phyloP scores from a whole-genome alignment of 345 rosid species.

The Aegle marmelos region DNA sequence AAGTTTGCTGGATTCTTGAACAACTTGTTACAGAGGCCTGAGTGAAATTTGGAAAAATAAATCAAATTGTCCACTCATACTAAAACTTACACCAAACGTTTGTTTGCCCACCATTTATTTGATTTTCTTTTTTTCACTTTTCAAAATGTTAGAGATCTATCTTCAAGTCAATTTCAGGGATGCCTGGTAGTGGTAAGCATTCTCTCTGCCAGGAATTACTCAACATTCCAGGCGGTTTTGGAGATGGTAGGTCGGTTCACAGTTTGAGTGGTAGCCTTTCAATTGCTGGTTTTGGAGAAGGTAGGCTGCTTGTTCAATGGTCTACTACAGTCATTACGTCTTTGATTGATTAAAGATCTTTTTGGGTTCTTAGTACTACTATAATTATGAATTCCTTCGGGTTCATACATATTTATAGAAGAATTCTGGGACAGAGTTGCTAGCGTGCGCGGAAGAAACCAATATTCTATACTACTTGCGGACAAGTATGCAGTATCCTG shows the following conservation, averaged over 20 bases:
- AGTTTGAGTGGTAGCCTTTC: slow-evolving; percentile 94
- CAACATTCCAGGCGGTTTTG: slow-evolving; percentile 65
- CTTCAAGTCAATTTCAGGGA: slow-evolving; percentile 45
- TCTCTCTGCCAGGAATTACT: slow-evolving; percentile 88
- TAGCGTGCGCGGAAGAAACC: slow-evolving; percentile 62
- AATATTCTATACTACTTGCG: slow-evolving; percentile 81
- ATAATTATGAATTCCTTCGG: neutral
- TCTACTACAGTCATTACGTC: neutral
- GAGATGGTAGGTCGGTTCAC: slow-evolving; percentile 75
- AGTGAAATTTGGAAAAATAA: too few species aligned
- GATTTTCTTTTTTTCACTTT: neutral
- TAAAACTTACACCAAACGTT: too few species aligned
- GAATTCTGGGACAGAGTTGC: slow-evolving; percentile 85
- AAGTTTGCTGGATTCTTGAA: neutral
- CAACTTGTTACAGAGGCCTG: neutral
- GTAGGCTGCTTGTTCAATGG: slow-evolving; percentile 27
- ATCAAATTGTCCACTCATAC: too few species aligned
- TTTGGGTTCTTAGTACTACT: neutral
- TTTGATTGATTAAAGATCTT: neutral
- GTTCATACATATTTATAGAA: slow-evolving; percentile 37
- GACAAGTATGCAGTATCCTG: slow-evolving; percentile 99
- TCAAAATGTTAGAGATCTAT: neutral
- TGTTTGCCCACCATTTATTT: too few species aligned
- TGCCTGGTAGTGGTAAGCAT: slow-evolving; percentile 97
- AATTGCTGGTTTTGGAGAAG: slow-evolving; percentile 32